phyloP scores from a whole-genome alignment of 352 stramenopile species.

The Ophiocytium majus region DNA sequence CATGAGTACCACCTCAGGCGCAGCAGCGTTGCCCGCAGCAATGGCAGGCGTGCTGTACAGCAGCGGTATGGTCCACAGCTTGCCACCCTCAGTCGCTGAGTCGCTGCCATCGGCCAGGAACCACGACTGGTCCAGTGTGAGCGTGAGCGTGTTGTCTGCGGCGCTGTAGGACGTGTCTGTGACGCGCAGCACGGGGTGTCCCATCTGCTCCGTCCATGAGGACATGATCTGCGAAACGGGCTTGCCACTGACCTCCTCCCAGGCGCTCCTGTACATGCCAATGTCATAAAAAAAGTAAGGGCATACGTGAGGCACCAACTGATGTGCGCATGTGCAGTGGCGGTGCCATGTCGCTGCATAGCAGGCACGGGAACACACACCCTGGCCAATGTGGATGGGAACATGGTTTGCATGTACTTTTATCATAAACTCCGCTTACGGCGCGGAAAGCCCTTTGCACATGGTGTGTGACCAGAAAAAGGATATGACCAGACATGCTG shows the following conservation, averaged over 20 bases:
- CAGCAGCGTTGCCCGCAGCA: slow-evolving; percentile 50
- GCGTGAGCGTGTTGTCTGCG: slow-evolving; percentile 26
- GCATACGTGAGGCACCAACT: too few relatives aligned
- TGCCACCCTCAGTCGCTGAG: slow-evolving; percentile 64
- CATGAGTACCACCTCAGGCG: slow-evolving; percentile 73
- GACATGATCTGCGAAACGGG: slow-evolving; percentile 84
- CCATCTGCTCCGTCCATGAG: slow-evolving; percentile 58
- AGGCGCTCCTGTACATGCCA: slow-evolving; percentile 64
- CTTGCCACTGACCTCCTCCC: slow-evolving; percentile 80
- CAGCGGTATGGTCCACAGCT: slow-evolving; percentile 79
- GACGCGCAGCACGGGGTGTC: slow-evolving; percentile 57
- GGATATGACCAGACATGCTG: too few relatives aligned
- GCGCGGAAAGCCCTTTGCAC: too few relatives aligned
- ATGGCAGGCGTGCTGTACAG: slow-evolving; percentile 63
- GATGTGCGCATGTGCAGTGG: too few relatives aligned
- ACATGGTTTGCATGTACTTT: too few relatives aligned
- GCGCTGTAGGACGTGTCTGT: slow-evolving; percentile 42
- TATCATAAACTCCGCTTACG: too few relatives aligned
- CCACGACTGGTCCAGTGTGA: slow-evolving; percentile 68
- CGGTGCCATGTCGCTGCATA: too few relatives aligned
- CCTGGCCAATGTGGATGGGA: too few relatives aligned
- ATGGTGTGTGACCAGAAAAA: too few relatives aligned
- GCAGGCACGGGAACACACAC: too few relatives aligned
- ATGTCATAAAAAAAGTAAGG: too few relatives aligned
- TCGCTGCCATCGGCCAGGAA: slow-evolving; percentile 83